Conservation (phyloP, 2,329 filamentous ascomycete species). For the Beauveria australis region DNA sequence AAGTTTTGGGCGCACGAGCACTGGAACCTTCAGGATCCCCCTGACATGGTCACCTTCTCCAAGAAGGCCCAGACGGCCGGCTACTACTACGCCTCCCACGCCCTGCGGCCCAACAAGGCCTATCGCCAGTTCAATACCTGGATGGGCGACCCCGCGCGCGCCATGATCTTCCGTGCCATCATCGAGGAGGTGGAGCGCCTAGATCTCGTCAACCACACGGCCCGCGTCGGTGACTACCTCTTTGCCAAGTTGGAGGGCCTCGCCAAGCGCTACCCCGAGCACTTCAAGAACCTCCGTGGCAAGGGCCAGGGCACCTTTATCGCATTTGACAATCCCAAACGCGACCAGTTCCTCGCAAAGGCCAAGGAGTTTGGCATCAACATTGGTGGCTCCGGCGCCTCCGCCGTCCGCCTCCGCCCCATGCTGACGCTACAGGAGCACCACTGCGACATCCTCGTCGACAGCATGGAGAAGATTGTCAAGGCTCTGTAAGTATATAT, state of each 20-base stretch:
- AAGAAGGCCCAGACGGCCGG: slow-evolving; percentile 94
- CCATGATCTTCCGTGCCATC: slow-evolving; percentile 79
- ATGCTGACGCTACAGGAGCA: slow-evolving; percentile 91
- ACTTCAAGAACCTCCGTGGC: slow-evolving; percentile 77
- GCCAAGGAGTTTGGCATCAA: slow-evolving; percentile 79
- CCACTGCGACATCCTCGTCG: slow-evolving; percentile 80
- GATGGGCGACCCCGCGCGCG: slow-evolving; percentile 88
- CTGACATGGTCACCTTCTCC: slow-evolving; percentile 90
- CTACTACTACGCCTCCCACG: slow-evolving; percentile 80
- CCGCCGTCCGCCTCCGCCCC: slow-evolving; percentile 70
- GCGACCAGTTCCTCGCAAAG: slow-evolving; percentile 70
- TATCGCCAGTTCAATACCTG: slow-evolving; percentile 97
- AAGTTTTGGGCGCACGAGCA: slow-evolving; percentile 97
- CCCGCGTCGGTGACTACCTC: slow-evolving; percentile 69
- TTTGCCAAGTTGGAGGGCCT: slow-evolving; percentile 62
- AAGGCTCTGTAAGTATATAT: slow-evolving; percentile 27
- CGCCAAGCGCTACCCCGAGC: slow-evolving; percentile 60
- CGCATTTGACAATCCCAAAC: slow-evolving; percentile 75
- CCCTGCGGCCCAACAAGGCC: slow-evolving; percentile 79
- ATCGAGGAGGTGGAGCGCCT: slow-evolving; percentile 70
- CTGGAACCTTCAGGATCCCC: slow-evolving; percentile 72
- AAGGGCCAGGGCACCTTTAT: slow-evolving; percentile 89
- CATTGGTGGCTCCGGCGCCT: slow-evolving; percentile 72
- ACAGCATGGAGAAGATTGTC: slow-evolving; percentile 67
- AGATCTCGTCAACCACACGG: slow-evolving; percentile 73